phyloP scores from a whole-genome alignment of 148 eudicot species.

The Drosera capensis region DNA sequence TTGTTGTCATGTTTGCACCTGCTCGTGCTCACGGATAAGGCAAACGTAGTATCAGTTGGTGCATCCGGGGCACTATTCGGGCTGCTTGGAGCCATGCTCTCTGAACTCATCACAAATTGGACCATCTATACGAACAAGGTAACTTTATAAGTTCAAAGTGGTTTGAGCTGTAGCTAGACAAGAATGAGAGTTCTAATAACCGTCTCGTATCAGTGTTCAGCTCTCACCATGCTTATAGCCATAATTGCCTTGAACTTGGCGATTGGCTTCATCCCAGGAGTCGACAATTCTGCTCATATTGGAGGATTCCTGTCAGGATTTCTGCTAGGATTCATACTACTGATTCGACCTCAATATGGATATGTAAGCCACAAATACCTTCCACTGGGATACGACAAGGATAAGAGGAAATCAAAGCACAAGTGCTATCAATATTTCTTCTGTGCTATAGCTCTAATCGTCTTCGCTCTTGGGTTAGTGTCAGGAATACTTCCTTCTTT shows the following conservation, averaged over 20 bases:
- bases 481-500: not conserved
- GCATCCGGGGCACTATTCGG: slow-evolving; percentile 42
- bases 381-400: slow-evolving; percentile 6
- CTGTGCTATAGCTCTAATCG: slow-evolving; percentile 11
- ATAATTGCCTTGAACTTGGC: slow-evolving; percentile 26
- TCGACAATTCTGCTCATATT: not conserved
- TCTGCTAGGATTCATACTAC: slow-evolving; percentile 8
- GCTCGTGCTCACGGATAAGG: slow-evolving; percentile 1
- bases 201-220: slow-evolving; percentile 21
- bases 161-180: not conserved
- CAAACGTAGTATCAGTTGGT: slow-evolving; percentile 24
- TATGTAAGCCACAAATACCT: slow-evolving; percentile 21
- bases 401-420: slow-evolving; percentile 13
- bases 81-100: slow-evolving; percentile 40
- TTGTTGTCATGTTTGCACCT: slow-evolving; percentile 20
- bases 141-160: not conserved
- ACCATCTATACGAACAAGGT: slow-evolving; percentile 36
- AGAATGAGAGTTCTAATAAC: not conserved
- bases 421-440: slow-evolving; percentile 24
- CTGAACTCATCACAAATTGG: slow-evolving; percentile 36
- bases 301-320: slow-evolving; percentile 1
- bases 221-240: slow-evolving; percentile 13
- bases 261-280: slow-evolving; percentile 24
- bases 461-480: slow-evolving; percentile 16
- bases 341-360: slow-evolving; percentile 35